These are phyloP conservation scores for Capsaspora owczarzaki DNA, from an alignment of 78 protist genomes.

Conservation along the genomic window DNA sequence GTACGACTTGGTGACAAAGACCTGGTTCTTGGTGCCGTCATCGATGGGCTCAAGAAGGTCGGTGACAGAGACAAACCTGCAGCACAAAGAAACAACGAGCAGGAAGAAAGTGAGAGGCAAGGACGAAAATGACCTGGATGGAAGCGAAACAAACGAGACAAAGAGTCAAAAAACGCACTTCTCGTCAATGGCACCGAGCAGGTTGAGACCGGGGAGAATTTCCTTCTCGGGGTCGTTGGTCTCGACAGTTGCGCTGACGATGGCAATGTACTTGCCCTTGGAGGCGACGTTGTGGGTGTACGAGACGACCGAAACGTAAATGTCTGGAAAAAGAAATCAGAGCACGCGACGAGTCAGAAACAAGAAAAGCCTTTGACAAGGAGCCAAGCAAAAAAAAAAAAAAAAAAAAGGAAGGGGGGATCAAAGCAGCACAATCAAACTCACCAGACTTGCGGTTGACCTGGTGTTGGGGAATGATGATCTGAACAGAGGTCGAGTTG, in stretches of 20 bases:
- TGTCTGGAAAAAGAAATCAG: too few relatives aligned
- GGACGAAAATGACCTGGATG: not conserved
- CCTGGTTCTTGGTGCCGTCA: conserved; percentile 58
- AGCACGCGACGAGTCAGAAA: too few relatives aligned
- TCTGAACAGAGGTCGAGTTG: conserved; percentile 66
- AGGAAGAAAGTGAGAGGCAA: not conserved
- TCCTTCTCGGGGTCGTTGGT: conserved; percentile 83
- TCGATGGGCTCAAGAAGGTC: conserved; percentile 62
- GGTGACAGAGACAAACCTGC: conserved; percentile 45
- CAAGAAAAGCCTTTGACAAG: too few relatives aligned
- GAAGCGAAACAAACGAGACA: not conserved
- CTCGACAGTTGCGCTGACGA: conserved; percentile 83
- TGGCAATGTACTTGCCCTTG: conserved; percentile 85
- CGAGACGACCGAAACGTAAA: conserved; percentile 81
- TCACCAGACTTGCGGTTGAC: conserved; percentile 51
- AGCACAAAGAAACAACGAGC: not conserved
- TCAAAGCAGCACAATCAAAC: not conserved
- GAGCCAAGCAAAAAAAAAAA: not conserved
- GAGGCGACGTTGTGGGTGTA: conserved; percentile 78
- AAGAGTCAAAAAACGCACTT: not conserved
- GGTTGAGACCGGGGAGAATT: conserved; percentile 74
- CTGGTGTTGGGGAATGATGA: conserved; percentile 91
- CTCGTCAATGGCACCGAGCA: conserved; percentile 72
- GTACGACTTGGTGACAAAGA: conserved; percentile 62
- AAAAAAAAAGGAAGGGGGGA: too few relatives aligned